Conservation (phyloP, 2,329 filamentous ascomycete genomes). For the Colletotrichum salicis region DNA sequence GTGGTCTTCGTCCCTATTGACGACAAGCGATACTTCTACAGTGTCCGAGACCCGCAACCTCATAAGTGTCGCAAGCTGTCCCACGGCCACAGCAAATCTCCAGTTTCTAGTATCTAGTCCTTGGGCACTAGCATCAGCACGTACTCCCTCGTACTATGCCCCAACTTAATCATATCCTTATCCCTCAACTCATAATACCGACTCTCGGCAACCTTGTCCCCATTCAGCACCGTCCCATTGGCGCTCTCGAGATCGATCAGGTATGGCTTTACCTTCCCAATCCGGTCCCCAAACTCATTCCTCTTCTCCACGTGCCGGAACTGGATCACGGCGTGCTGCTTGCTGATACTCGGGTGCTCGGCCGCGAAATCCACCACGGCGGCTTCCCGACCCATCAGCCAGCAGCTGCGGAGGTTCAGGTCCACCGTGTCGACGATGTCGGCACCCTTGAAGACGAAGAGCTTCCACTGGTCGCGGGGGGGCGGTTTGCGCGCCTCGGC, state of each 20-base stretch:
- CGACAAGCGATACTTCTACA: neutral
- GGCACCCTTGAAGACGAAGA: conserved; percentile 90
- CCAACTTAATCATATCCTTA: conserved; percentile 90
- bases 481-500: conserved; percentile 90
- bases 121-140: conserved; percentile 84
- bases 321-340: conserved; percentile 95
- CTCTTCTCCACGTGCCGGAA: conserved; percentile 86
- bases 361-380: conserved; percentile 84
- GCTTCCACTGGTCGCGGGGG: conserved; percentile 80
- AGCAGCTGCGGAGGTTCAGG: conserved; percentile 81
- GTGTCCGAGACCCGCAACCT: neutral
- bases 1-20: neutral
- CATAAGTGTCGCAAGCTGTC: no score
- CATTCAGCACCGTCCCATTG: conserved; percentile 89
- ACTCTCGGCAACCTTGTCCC: conserved; percentile 75
- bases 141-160: conserved; percentile 89
- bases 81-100: neutral
- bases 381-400: conserved; percentile 86
- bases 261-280: conserved; percentile 85
- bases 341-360: conserved; percentile 92
- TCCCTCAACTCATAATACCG: conserved; percentile 88
- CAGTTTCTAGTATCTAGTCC: conserved; percentile 41
- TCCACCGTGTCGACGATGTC: conserved; percentile 86
- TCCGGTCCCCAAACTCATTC: conserved; percentile 87
- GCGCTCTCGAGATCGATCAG: conserved; percentile 93